phyloP scores from a whole-genome alignment of 495 filamentous ascomycete genomes.

The Lasiosphaeris hirsuta region DNA sequence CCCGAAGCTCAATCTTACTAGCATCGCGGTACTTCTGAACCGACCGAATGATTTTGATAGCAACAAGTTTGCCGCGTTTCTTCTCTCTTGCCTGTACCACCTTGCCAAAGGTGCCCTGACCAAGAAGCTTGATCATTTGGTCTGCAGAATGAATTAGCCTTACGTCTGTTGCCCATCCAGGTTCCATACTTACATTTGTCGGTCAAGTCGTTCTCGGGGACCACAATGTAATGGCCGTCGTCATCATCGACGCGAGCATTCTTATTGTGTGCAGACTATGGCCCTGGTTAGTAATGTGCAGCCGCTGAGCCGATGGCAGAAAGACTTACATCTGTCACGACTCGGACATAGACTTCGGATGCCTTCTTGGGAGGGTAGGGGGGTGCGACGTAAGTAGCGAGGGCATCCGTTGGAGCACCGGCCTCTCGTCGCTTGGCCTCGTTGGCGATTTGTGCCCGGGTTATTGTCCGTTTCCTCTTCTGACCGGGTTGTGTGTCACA shows the following conservation, averaged over 20 bases:
- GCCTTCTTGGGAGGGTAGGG: conserved; percentile 87
- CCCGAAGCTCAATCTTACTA: conserved; percentile 90
- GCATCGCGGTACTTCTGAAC: conserved; percentile 98
- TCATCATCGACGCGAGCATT: conserved; percentile 76
- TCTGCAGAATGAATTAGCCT: conserved; percentile 49
- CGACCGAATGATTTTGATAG: conserved; percentile 96
- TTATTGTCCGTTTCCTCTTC: conserved; percentile 85
- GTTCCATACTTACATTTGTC: conserved; percentile 72
- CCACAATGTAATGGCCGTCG: conserved; percentile 93
- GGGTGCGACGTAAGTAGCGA: conserved; percentile 76
- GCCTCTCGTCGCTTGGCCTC: conserved; percentile 75
- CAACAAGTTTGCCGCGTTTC: conserved; percentile 69
- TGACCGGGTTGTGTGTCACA: conserved; percentile 57
- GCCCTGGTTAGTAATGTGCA: conserved; percentile 12
- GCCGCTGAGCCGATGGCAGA: neutral
- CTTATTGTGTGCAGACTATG: conserved; percentile 51
- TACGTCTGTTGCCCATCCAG: neutral
- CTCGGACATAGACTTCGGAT: conserved; percentile 80
- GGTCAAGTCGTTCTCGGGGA: conserved; percentile 75
- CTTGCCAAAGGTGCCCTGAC: conserved; percentile 97
- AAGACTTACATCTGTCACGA: conserved; percentile 75
- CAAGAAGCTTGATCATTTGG: conserved; percentile 79
- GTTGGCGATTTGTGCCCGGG: conserved; percentile 70
- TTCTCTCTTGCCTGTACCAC: conserved; percentile 90
- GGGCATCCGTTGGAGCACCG: conserved; percentile 65